phyloP scores from a whole-genome alignment of 2,329 filamentous ascomycete genomes.

The Calonectria leucothoes region DNA sequence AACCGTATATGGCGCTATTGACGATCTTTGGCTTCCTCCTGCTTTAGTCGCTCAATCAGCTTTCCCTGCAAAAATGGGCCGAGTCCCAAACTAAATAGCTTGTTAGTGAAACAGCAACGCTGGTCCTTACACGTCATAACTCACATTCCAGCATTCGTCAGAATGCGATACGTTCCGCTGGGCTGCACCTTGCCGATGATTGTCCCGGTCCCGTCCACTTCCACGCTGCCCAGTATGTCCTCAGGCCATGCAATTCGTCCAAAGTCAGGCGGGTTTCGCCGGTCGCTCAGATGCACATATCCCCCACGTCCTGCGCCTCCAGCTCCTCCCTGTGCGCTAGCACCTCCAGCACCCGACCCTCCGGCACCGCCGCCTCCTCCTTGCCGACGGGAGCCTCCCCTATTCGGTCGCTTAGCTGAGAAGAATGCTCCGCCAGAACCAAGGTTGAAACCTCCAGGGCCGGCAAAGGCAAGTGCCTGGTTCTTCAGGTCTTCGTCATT shows the following conservation, averaged over 20 bases:
- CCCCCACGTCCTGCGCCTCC: slow-evolving; percentile 71
- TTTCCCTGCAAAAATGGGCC: slow-evolving; percentile 63
- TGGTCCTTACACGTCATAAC: slow-evolving; percentile 44
- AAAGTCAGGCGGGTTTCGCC: slow-evolving; percentile 73
- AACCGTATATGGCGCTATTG: slow-evolving; percentile 35
- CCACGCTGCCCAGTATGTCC: slow-evolving; percentile 76
- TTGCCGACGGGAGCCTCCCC: slow-evolving; percentile 47
- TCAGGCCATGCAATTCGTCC: slow-evolving; percentile 77
- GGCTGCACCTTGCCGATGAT: slow-evolving; percentile 69
- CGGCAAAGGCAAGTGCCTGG: slow-evolving; percentile 71
- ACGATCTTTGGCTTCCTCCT: slow-evolving; percentile 58
- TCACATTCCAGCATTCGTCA: slow-evolving; percentile 77
- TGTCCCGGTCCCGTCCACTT: slow-evolving; percentile 68
- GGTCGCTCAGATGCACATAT: slow-evolving; percentile 74
- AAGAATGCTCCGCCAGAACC: slow-evolving; percentile 65
- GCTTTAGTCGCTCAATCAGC: slow-evolving; percentile 62
- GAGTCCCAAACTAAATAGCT: slow-evolving; percentile 43
- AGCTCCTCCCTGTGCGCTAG: slow-evolving; percentile 70
- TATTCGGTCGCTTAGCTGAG: slow-evolving; percentile 52
- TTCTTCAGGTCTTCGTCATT: slow-evolving; percentile 65
- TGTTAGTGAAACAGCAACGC: slow-evolving; percentile 31
- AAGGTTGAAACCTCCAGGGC: slow-evolving; percentile 65
- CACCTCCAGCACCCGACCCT: slow-evolving; percentile 63
- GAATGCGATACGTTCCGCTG: slow-evolving; percentile 72
- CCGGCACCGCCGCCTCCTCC: slow-evolving; percentile 54